phyloP scores from a whole-genome alignment of 1,284 basidiomycete species.

The Naganishia liquefaciens region DNA sequence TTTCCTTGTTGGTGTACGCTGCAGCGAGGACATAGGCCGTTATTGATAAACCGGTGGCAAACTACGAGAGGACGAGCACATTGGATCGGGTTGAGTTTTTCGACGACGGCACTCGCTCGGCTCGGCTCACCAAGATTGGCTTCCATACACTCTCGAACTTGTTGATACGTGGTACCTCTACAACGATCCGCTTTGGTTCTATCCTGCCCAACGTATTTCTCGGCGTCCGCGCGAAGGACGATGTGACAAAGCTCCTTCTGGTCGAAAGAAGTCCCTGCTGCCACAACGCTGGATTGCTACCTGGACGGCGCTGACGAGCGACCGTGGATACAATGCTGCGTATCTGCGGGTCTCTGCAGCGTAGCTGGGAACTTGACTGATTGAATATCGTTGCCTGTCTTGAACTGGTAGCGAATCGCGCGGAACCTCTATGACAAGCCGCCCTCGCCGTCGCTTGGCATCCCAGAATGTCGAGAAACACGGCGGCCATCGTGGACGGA shows the following conservation, averaged over 20 bases:
- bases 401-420: constrained; percentile 4
- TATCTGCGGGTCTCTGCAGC: neutral
- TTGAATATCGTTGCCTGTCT: neutral
- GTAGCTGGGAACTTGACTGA: neutral
- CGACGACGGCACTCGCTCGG: neutral
- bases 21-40: constrained; percentile 44
- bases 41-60: constrained; percentile 43
- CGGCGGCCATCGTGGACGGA: constrained; percentile 1
- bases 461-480: constrained; percentile 9
- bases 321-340: neutral
- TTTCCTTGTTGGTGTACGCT: constrained; percentile 48
- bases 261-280: neutral
- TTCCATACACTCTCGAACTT: constrained; percentile 40
- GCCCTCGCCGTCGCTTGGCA: constrained; percentile 1
- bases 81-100: neutral
- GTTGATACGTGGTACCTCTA: constrained; percentile 35
- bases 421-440: neutral
- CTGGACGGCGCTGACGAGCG: neutral
- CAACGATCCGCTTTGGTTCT: constrained; percentile 45
- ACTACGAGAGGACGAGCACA: constrained; percentile 37
- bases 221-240: neutral
- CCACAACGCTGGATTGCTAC: neutral
- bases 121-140: constrained; percentile 48
- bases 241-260: neutral
- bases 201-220: constrained; percentile 41